Conservation (phyloP, 2,329 filamentous ascomycete species). For the Pyrenochaeta sp. region DNA sequence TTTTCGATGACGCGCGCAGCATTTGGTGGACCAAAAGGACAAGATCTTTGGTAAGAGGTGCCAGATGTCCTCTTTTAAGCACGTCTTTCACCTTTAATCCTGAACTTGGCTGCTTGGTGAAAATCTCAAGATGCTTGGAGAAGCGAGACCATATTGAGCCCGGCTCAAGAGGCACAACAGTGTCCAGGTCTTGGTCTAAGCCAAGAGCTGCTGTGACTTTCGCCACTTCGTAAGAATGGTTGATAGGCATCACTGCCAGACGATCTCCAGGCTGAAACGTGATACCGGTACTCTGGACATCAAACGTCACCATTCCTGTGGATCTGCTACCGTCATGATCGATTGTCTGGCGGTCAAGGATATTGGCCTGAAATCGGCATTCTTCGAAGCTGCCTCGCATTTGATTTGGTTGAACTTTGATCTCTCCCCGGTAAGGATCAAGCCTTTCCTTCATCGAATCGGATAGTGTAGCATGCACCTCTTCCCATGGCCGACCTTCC, state of each 20-base stretch:
- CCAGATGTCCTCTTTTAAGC: constrained; percentile 60
- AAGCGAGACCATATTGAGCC: constrained; percentile 56
- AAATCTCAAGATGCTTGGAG: constrained; percentile 54
- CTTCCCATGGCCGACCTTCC: constrained; percentile 57
- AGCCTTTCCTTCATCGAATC: constrained; percentile 62
- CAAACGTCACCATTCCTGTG: constrained; percentile 59
- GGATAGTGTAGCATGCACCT: constrained; percentile 60
- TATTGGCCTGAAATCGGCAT: constrained; percentile 58
- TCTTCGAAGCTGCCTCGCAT: constrained; percentile 64
- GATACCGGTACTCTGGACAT: constrained; percentile 60
- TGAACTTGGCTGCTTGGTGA: constrained; percentile 30
- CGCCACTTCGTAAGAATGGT: constrained; percentile 61
- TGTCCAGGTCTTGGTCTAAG: constrained; percentile 55
- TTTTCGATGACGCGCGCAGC: constrained; percentile 59
- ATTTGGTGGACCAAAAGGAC: constrained; percentile 59
- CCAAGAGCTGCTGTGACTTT: constrained; percentile 62
- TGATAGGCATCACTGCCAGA: constrained; percentile 62
- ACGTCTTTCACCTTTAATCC: constrained; percentile 58
- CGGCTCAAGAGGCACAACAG: constrained; percentile 48
- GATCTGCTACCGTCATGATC: constrained; percentile 56
- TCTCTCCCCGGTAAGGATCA: constrained; percentile 57
- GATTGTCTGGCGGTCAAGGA: constrained; percentile 55
- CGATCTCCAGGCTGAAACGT: constrained; percentile 61
- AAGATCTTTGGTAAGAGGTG: constrained; percentile 61
- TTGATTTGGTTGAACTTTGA: constrained; percentile 59